These are phyloP conservation scores for Talaromyces proteolyticus DNA, from an alignment of 495 filamentous ascomycete genomes.

Conservation along the genomic window DNA sequence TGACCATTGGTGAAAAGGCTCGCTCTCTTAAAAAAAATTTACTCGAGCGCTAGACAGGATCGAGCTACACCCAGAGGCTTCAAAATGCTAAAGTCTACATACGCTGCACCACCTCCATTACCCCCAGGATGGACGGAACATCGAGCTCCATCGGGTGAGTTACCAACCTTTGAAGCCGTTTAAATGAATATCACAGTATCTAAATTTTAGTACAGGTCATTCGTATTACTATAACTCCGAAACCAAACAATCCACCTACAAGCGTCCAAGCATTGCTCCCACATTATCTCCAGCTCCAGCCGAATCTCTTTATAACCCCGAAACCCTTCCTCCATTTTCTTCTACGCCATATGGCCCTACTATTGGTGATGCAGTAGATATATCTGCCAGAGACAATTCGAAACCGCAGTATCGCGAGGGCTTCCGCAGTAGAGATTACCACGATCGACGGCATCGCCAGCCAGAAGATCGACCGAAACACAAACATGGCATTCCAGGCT, in stretches of 20 bases:
- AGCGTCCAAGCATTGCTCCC: constrained; percentile 41
- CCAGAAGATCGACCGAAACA: constrained; percentile 75
- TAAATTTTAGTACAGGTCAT: constrained; percentile 60
- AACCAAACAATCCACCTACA: constrained; percentile 86
- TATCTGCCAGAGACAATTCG: constrained; percentile 14
- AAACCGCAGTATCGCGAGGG: constrained; percentile 27
- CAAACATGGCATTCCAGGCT: constrained; percentile 71
- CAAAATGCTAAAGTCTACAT: constrained; percentile 39
- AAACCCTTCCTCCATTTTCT: constrained; percentile 34
- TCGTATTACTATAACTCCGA: constrained; percentile 83
- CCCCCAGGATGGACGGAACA: constrained; percentile 88
- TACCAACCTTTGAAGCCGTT: not conserved
- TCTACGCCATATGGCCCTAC: constrained; percentile 34
- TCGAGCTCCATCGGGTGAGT: constrained; percentile 73
- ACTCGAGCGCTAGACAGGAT: not conserved
- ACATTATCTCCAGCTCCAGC: constrained; percentile 15
- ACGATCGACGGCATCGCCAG: constrained; percentile 50
- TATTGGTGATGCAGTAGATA: constrained; percentile 8
- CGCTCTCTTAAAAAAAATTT: not conserved
- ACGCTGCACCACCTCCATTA: constrained; percentile 48
- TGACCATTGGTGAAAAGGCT: not conserved
- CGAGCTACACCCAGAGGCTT: not conserved
- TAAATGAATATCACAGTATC: not conserved
- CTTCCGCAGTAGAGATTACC: constrained; percentile 41
- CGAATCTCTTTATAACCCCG: constrained; percentile 22